Percentiles rank a stretch among this genome's conserved stretches.
These are phyloP conservation scores for Plasmopara muralis DNA, from an alignment of 352 stramenopile genomes.

Conservation along the genomic window DNA sequence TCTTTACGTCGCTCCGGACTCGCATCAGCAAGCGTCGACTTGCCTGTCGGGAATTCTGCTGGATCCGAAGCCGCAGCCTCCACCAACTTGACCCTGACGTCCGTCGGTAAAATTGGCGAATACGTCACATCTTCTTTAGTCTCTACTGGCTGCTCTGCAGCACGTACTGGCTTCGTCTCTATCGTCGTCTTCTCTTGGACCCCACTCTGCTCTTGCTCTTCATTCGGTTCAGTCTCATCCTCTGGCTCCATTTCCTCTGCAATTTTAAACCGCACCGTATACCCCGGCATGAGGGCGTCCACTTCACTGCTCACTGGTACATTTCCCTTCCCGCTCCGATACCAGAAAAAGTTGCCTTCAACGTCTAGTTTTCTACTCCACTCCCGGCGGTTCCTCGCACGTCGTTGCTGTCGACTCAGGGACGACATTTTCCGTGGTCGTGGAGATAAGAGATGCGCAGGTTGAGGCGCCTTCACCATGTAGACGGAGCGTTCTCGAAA, in stretches of 20 bases:
- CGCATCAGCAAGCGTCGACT: constrained; percentile 17
- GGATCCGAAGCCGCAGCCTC: constrained; percentile 22
- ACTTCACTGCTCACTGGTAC: constrained; percentile 10
- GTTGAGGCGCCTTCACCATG: constrained; percentile 1
- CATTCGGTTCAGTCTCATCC: constrained; percentile 7
- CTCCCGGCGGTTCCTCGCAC: constrained; percentile 49
- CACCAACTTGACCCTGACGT: constrained; percentile 25
- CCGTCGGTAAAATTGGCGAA: constrained; percentile 11
- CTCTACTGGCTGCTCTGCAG: constrained; percentile 13
- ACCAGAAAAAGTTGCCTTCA: constrained; percentile 53
- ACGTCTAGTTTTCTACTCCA: constrained; percentile 64
- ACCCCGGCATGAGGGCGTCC: constrained; percentile 19
- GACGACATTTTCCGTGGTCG: constrained; percentile 27
- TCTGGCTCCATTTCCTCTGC: constrained; percentile 15
- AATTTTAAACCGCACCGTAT: constrained; percentile 28
- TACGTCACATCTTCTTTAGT: constrained; percentile 16
- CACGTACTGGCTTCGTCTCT: constrained; percentile 9
- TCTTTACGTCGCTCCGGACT: constrained; percentile 38
- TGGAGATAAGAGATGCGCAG: constrained; percentile 14
- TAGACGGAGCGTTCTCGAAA: constrained; percentile 9
- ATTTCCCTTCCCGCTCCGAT: constrained; percentile 25
- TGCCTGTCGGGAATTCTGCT: constrained; percentile 27
- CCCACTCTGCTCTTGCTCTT: constrained; percentile 2
- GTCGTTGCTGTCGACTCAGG: constrained; percentile 29
- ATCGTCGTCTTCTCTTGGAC: constrained; percentile 4